phyloP scores from a whole-genome alignment of 2,329 filamentous ascomycete genomes.

The Fusarium temperatum region DNA sequence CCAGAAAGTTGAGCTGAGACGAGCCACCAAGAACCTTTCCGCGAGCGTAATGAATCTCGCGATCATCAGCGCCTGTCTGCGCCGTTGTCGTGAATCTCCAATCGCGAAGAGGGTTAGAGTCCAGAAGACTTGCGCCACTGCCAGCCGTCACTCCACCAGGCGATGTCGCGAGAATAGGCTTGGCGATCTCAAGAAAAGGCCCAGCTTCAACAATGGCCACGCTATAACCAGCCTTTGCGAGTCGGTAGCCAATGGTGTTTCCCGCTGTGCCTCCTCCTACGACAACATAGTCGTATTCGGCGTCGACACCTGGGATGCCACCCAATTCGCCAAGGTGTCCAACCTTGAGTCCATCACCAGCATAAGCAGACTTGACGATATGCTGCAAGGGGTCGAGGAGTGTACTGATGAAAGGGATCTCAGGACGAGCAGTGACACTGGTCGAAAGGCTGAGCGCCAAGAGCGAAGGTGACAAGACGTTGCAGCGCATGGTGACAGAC shows the following conservation, averaged over 20 bases:
- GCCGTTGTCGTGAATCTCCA: conserved; percentile 46
- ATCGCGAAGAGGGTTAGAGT: conserved; percentile 34
- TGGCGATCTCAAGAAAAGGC: conserved; percentile 45
- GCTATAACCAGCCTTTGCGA: conserved; percentile 43
- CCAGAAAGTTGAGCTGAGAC: conserved; percentile 50
- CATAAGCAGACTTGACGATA: conserved; percentile 26
- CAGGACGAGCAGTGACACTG: conserved; percentile 1
- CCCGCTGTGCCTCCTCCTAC: conserved; percentile 53
- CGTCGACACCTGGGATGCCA: conserved; percentile 17
- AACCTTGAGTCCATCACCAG: conserved; percentile 32
- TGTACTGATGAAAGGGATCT: conserved; percentile 28
- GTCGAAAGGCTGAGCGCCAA: conserved; percentile 24
- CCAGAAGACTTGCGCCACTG: conserved; percentile 30
- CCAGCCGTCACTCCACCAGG: conserved; percentile 38
- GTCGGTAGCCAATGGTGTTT: conserved; percentile 45
- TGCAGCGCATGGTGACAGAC: conserved; percentile 15
- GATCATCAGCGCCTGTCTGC: conserved; percentile 29
- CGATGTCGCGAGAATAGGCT: conserved; percentile 39
- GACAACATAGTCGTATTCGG: conserved; percentile 42
- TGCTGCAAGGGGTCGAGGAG: conserved; percentile 26
- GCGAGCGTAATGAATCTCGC: conserved; percentile 48
- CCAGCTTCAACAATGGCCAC: conserved; percentile 54
- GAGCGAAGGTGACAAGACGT: conserved; percentile 2
- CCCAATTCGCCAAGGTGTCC: conserved; percentile 24
- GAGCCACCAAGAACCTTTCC: conserved; percentile 52